phyloP scores from a whole-genome alignment of 108 stramenopile genomes.

The Stephanodiscus minutulus region DNA sequence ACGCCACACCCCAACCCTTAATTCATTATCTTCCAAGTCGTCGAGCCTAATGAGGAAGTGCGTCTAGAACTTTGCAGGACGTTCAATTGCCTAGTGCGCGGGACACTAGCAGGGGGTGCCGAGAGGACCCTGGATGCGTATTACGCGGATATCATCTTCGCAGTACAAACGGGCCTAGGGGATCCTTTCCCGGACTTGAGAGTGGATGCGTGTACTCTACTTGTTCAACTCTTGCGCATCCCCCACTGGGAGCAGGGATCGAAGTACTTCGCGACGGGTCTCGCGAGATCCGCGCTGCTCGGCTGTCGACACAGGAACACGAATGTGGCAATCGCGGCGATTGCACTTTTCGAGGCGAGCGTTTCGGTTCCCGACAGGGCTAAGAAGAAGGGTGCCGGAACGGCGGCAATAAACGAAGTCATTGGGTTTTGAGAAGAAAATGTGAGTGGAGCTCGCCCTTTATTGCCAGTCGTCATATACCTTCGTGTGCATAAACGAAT shows the following conservation, averaged over 20 bases:
- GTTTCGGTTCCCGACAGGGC: conserved; percentile 52
- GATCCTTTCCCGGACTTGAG: conserved; percentile 64
- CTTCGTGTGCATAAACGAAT: not conserved
- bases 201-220: conserved; percentile 23
- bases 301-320: conserved; percentile 56
- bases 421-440: conserved; percentile 82
- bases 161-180: conserved; percentile 44
- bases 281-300: conserved; percentile 50
- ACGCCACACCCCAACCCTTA: not conserved
- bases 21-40: conserved; percentile 12
- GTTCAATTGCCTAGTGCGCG: conserved; percentile 40
- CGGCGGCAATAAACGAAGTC: conserved; percentile 73
- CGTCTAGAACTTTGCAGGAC: conserved; percentile 47
- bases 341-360: conserved; percentile 54
- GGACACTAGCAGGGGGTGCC: conserved; percentile 12
- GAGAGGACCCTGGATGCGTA: conserved; percentile 49
- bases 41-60: conserved; percentile 64
- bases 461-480: not conserved
- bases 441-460: conserved; percentile 13
- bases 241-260: conserved; percentile 52
- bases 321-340: conserved; percentile 48
- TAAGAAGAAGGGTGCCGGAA: conserved; percentile 75
- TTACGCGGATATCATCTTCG: conserved; percentile 55
- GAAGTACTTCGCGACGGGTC: conserved; percentile 52
- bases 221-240: conserved; percentile 42